These are phyloP conservation scores for Alternaria postmessia DNA, from an alignment of 2,329 filamentous ascomycete genomes.

Conservation along the genomic window DNA sequence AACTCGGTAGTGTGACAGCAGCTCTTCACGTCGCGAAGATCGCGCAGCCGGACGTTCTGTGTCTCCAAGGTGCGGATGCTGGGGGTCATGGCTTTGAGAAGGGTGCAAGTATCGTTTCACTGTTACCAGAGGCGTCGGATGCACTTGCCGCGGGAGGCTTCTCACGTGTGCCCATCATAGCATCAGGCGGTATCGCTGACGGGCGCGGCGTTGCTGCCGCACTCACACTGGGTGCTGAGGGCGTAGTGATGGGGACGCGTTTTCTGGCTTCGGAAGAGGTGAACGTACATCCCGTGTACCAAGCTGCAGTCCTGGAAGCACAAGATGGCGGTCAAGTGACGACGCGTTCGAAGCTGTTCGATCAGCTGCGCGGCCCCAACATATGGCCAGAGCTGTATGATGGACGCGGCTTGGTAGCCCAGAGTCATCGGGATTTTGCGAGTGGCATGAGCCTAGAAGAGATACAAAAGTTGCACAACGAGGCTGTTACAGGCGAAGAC, in stretches of 20 bases:
- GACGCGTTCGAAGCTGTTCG: constrained; percentile 60
- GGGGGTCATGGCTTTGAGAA: constrained; percentile 69
- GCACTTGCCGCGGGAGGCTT: constrained; percentile 51
- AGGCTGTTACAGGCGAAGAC: constrained; percentile 59
- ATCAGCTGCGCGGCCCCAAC: constrained; percentile 63
- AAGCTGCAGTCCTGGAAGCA: constrained; percentile 56
- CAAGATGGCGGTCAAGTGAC: constrained; percentile 61
- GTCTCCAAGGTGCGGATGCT: constrained; percentile 71
- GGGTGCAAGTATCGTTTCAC: constrained; percentile 63
- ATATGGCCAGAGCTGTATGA: constrained; percentile 68
- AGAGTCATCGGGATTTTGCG: constrained; percentile 55
- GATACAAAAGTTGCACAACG: constrained; percentile 54
- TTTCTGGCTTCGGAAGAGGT: constrained; percentile 65
- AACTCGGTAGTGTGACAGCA: constrained; percentile 67
- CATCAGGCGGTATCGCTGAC: constrained; percentile 68
- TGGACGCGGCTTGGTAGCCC: constrained; percentile 64
- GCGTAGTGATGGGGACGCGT: constrained; percentile 69
- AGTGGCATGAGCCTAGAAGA: constrained; percentile 53
- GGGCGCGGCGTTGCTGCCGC: constrained; percentile 67
- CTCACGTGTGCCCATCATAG: constrained; percentile 54
- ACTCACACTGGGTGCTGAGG: constrained; percentile 62
- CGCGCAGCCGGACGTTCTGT: constrained; percentile 64
- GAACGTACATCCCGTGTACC: constrained; percentile 55
- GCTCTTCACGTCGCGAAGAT: constrained; percentile 61
- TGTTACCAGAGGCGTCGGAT: constrained; percentile 66